Evolutionary conservation across 169 alveolate species (phyloP), one percentile per base, ranked within the genome.

Genomic region (Plasmodium reichenowi): DNA sequence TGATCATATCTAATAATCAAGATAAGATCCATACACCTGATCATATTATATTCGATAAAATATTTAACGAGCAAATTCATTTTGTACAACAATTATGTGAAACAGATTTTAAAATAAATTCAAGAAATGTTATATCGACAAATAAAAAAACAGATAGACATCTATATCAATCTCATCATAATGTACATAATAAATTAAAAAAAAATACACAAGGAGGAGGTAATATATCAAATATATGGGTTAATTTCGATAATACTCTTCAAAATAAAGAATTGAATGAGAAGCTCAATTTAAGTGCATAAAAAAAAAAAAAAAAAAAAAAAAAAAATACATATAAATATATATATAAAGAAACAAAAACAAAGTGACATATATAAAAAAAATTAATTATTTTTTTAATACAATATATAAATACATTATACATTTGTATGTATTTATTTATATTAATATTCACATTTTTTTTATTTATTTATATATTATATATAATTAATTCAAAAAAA

Each of bases 11-110:
- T 0, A 83, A 83, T 68, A 68, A 83, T n/a, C 15, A 67, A 66
- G 66, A 67, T 26, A 13, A 15, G 2, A 63, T 15, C 12, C 68
- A 47, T 8, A 67, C 83, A 8, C 29, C 68, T 43, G 10, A 56
- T 17, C 66, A 83, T 52, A 68, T 67, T 15, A 15, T 83, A 24
- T 83, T 83, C 70, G 91, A 83, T 20, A 83, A 83, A 83, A 83
- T 54, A 10, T 83, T 83, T 83, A 83, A 83, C 59, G 92, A 86
- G 50, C 72, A 86, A 86, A 86, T 86, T 26, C 52, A 86, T 24
- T 58, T 72, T 47, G 76, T 86, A 47, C 75, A 86, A 86, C 71
- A 72, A 12, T 71, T 86, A 63, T 86, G 87, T 22, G 72, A 72
- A 62, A 52, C 50, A 15, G 67, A 83, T 68, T 68, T 10, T 72